These are phyloP conservation scores for Colletotrichum tamarilloi DNA, from an alignment of 2,329 filamentous ascomycete species.

Conservation along the genomic window DNA sequence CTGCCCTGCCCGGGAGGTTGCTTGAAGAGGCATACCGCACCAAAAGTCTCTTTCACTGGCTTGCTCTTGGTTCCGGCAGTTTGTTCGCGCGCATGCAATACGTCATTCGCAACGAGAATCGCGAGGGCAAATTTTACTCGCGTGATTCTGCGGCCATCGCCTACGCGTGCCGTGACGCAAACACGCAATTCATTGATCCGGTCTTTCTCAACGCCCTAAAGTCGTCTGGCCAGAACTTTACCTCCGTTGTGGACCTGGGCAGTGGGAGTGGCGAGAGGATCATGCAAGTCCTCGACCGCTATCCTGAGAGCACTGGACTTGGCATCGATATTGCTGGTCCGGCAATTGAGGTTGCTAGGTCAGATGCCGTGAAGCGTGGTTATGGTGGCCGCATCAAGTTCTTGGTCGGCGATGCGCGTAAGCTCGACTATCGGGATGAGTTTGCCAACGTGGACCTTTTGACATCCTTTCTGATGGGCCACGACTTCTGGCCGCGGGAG, in stretches of 20 bases:
- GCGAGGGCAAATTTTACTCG: constrained; percentile 13
- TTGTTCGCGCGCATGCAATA: no score
- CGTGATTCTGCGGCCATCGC: constrained; percentile 35
- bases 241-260: constrained; percentile 33
- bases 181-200: no score
- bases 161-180: constrained; percentile 18
- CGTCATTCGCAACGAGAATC: constrained; percentile 31
- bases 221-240: constrained; percentile 18
- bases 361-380: background rate
- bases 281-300: constrained; percentile 32
- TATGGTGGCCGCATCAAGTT: background rate
- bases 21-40: no score
- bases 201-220: background rate
- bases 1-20: no score
- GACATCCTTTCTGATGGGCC: background rate
- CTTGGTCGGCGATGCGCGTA: no score
- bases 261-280: constrained; percentile 35
- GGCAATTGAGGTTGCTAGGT: constrained; percentile 27
- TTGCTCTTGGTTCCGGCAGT: no score
- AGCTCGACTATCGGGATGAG: no score
- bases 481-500: background rate
- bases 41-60: no score
- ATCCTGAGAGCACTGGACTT: constrained; percentile 18
- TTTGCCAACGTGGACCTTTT: background rate
- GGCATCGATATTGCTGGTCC: constrained; percentile 34